phyloP scores from a whole-genome alignment of 2,329 filamentous ascomycete genomes.

The Diaporthe nobilis region DNA sequence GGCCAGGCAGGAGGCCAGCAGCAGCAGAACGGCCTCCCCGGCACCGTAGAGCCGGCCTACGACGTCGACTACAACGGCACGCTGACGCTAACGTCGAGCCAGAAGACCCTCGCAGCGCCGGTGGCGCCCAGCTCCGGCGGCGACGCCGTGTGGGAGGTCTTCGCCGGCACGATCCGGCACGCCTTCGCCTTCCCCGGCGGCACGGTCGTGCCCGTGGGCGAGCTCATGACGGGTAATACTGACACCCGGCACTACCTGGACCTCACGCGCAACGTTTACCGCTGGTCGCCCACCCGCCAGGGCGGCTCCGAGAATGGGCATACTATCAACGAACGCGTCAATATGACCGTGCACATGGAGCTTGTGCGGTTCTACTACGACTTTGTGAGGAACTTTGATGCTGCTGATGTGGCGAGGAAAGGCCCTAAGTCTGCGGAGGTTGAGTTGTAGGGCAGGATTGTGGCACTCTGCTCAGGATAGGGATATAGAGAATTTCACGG shows the following conservation, averaged over 20 bases:
- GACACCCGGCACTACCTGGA: constrained; percentile 54
- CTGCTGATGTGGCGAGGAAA: constrained; percentile 42
- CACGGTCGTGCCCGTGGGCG: constrained; percentile 53
- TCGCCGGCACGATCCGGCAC: constrained; percentile 50
- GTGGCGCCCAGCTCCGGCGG: constrained; percentile 51
- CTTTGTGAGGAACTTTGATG: constrained; percentile 55
- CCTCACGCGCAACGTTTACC: constrained; percentile 55
- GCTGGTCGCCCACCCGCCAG: constrained; percentile 54
- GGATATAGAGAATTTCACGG: not conserved
- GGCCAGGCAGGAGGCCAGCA: constrained; percentile 35
- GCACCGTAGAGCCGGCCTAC: constrained; percentile 49
- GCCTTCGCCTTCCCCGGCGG: constrained; percentile 51
- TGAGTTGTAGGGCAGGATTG: not conserved
- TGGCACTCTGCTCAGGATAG: too few species aligned
- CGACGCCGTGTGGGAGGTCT: constrained; percentile 47
- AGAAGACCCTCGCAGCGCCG: constrained; percentile 53
- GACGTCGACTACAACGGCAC: constrained; percentile 58
- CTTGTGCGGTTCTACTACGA: constrained; percentile 56
- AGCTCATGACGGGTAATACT: constrained; percentile 55
- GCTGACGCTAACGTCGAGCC: constrained; percentile 53
- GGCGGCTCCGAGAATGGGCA: constrained; percentile 51
- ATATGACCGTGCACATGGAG: constrained; percentile 57
- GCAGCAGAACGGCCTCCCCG: constrained; percentile 41
- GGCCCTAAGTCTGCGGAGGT: not conserved
- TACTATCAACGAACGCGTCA: constrained; percentile 56